Conservation (phyloP, 202 grass and related monocot species). For the Schoenoplectus triqueter region DNA sequence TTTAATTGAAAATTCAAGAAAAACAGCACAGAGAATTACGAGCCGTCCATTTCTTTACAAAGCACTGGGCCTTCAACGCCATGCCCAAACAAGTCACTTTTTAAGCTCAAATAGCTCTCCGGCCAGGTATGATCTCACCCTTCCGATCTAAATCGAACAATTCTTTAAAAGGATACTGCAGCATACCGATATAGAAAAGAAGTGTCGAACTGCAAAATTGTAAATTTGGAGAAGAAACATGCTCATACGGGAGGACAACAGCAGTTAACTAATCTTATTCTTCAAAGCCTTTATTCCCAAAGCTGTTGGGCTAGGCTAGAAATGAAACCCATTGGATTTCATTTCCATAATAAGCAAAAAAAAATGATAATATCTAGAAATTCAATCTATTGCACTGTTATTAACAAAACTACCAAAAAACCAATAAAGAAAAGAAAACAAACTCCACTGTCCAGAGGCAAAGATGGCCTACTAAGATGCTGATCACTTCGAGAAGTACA, state of each 20-base stretch:
- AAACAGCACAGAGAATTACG: no score
- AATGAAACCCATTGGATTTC: no score
- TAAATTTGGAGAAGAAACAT: neutral
- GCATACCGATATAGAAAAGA: neutral
- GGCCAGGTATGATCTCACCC: neutral
- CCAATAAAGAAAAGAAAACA: neutral
- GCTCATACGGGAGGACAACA: neutral
- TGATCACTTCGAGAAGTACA: neutral
- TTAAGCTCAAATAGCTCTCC: neutral
- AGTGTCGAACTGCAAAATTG: slow-evolving; percentile 17
- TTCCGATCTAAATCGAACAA: neutral
- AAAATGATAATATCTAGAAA: slow-evolving; percentile 8
- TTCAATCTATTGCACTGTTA: slow-evolving; percentile 48
- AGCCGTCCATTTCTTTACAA: no score
- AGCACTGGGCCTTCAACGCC: no score
- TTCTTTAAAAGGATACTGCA: neutral
- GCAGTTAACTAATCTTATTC: neutral
- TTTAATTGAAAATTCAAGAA: no score
- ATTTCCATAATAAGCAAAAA: slow-evolving; percentile 8
- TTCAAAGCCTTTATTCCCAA: no score
- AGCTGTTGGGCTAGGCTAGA: no score
- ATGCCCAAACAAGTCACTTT: no score
- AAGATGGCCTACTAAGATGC: neutral
- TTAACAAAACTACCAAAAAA: slow-evolving; percentile 42
- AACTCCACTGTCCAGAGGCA: neutral